Base-by-base conservation (phyloP, 768 basidiomycete genomes). In the Tulasnella sp. region DNA sequence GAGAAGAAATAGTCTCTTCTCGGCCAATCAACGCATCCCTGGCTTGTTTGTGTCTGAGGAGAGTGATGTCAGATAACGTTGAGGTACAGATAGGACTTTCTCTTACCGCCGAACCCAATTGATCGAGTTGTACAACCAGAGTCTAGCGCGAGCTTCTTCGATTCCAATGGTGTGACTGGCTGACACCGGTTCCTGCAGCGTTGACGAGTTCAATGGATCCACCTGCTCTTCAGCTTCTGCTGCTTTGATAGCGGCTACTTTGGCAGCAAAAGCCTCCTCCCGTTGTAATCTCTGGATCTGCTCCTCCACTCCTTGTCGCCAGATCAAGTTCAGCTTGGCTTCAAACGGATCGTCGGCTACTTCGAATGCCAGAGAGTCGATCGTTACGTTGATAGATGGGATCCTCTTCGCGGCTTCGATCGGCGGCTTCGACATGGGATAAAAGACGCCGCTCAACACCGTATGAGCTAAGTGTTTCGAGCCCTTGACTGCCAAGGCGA, bases 311-410 rank as follows among this genome's bases (percentile, higher is more conserved):
- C 93, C 94, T 64, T 87, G 85, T 73, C 86, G 83, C 84, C 87
- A 91, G 36, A 93, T 90, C 9, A 90, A 82, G 40, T 87, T 90
- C 22, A 97, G 80, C 73, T 84, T 86, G 17, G 86, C 84, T 79
- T 98, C 95, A 72, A 97, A 87, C 1, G 89, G 86, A 76, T 94
- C 91, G 78, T 98, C 95, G 29, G 88, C 86, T 32, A 88, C 88
- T 79, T 97, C 94, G 9, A 92, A 76, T 64, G 86, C 87, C 39
- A 96, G 76, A 59, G 83, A 83, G n/a, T 84, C 82, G 66, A 95
- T 79, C 11, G 78, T 81, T 62, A 96, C 77, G 0, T 81, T 80
- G 62, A 95, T 77, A 69, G 84, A 83, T 0, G 93, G 93, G 2
- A 94, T 80, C 0, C 78, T 75, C 79, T 94, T 97, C 0, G 94